Conservation (phyloP, 2,329 filamentous ascomycete species). For the Colletotrichum tropicicola region DNA sequence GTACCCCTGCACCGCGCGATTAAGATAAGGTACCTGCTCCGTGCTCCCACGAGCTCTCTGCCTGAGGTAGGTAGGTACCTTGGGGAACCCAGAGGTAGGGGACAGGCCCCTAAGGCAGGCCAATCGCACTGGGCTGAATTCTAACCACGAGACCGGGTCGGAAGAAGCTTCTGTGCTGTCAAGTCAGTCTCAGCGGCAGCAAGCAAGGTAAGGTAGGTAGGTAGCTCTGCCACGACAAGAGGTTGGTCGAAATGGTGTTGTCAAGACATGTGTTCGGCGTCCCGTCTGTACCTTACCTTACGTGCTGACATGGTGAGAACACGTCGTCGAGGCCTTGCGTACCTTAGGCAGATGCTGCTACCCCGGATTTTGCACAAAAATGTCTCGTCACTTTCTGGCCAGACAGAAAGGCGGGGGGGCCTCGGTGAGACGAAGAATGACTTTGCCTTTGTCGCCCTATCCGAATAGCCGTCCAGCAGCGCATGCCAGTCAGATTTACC, state of each 20-base stretch:
- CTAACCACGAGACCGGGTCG: neutral
- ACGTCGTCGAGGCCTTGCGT: too few species aligned
- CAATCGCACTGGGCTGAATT: slow-evolving; percentile 6
- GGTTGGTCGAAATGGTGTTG: neutral
- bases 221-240: neutral
- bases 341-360: too few species aligned
- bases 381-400: slow-evolving; percentile 14
- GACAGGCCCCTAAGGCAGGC: slow-evolving; percentile 5
- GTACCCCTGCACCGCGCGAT: neutral
- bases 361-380: slow-evolving; percentile 24
- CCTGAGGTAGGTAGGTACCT: neutral
- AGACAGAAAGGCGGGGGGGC: slow-evolving; percentile 12
- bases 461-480: slow-evolving; percentile 44
- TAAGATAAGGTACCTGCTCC: slow-evolving; percentile 5
- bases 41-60: neutral
- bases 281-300: too few species aligned
- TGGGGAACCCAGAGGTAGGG: neutral
- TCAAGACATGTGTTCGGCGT: neutral
- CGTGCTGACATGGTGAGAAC: too few species aligned
- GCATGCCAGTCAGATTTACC: slow-evolving; percentile 5
- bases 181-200: too few species aligned
- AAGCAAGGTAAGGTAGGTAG: too few species aligned
- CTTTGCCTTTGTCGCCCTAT: slow-evolving; percentile 43
- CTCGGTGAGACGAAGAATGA: slow-evolving; percentile 44
- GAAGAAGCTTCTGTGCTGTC: neutral